A percentile compares a stretch with the other conserved stretches of the same genome.
phyloP scores from a whole-genome alignment of 2,329 filamentous ascomycete species.

The Sphaerostilbella broomeana region DNA sequence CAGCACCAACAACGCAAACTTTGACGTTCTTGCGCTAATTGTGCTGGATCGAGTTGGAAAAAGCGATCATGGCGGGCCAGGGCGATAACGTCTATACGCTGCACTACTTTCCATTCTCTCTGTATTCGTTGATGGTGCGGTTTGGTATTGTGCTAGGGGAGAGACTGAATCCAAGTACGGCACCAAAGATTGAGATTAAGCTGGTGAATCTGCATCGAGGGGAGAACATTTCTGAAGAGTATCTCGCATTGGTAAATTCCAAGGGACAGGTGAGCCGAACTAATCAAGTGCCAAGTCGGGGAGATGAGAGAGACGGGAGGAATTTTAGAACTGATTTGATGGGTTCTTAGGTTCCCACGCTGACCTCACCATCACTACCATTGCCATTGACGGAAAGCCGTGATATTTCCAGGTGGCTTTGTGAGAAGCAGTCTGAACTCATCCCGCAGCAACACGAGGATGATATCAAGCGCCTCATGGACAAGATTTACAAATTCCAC shows the following conservation, averaged over 20 bases:
- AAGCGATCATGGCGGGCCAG: slow-evolving; percentile 14
- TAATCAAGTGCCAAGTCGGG: not conserved
- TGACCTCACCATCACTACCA: slow-evolving; percentile 21
- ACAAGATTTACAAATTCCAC: slow-evolving; percentile 22
- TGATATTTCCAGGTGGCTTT: slow-evolving; percentile 25
- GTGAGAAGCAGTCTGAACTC: slow-evolving; percentile 23
- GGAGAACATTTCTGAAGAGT: slow-evolving; percentile 24
- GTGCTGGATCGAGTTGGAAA: too few species aligned
- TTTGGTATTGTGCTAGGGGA: slow-evolving; percentile 23
- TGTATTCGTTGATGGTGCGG: slow-evolving; percentile 27
- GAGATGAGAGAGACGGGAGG: too few species aligned
- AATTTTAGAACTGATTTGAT: too few species aligned
- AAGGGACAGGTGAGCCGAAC: slow-evolving; percentile 22
- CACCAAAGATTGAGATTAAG: slow-evolving; percentile 20
- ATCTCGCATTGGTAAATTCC: slow-evolving; percentile 22
- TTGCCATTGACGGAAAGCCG: slow-evolving; percentile 21
- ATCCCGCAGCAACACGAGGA: slow-evolving; percentile 20
- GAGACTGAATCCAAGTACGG: slow-evolving; percentile 19
- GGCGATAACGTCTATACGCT: slow-evolving; percentile 19
- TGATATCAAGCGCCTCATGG: slow-evolving; percentile 20
- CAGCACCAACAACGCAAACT: not conserved
- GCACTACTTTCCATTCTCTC: slow-evolving; percentile 25
- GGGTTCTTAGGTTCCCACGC: slow-evolving; percentile 23
- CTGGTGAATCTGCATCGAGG: slow-evolving; percentile 22
- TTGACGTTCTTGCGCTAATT: too few species aligned